Evolutionary conservation across 176 grass and related monocot genomes (phyloP), one percentile per base, ranked within the genome.

Genomic region (Aegilops bicornis): DNA sequence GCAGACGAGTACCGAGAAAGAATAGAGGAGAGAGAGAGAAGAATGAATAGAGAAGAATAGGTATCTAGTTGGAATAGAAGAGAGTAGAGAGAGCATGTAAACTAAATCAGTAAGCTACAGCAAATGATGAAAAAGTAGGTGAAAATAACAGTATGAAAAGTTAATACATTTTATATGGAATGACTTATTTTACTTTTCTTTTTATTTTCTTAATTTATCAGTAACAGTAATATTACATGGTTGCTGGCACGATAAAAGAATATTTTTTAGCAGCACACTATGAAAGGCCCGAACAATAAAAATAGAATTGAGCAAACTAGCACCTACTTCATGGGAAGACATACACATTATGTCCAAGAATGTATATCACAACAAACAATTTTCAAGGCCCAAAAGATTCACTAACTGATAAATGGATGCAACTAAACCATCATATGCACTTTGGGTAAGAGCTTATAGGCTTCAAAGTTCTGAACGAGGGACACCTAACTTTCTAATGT

Each of bases 11-110:
- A 90, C 87, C 88, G 59, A 95, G 82, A 94, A 54, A 81, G 86
- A 80, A 91, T 86, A 86, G 84, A 89, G 77, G 90, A 89, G 73
- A 92, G 78, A 89, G 87, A 83, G 8, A 83, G 85, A 90, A 89
- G 88, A 89, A 90, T 90, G 84, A 84, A 93, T 92, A 88, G 82
- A 85, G 89, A 88, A 81, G 84, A 91, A 92, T 82, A 89, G 79
- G 75, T 47, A 84, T 83, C 69, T 83, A 89, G 84, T 78, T 71
- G 87, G 87, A 90, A 91, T 24, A 90, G 79, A 87, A 85, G 73
- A 82, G 73, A 91, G 84, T 50, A 93, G 89, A 90, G 43, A 93
- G 78, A 90, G 61, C 33, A 89, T 79, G 87, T 62, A 83, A 89
- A 83, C 82, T 88, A 88, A 87, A 77, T 85, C 23, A 79, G n/a